Percentiles rank a stretch among this genome's conserved stretches.
These are phyloP conservation scores for Chamaecrista fasciculata DNA, from an alignment of 306 rosid genomes.

Conservation along the genomic window DNA sequence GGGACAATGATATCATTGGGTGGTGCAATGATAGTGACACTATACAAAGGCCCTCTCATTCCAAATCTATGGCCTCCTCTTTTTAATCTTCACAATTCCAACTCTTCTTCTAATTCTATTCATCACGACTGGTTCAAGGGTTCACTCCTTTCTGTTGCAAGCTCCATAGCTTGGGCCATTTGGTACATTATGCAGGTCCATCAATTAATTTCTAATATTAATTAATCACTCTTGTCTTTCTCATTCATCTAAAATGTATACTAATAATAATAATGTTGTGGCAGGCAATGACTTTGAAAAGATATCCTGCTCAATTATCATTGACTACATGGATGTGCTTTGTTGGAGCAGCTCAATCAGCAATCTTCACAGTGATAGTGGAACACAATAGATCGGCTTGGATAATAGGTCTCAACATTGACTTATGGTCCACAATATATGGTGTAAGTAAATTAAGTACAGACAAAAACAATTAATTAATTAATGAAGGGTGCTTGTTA, in stretches of 20 bases:
- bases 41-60: too few species aligned
- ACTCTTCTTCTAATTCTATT: conserved; percentile 18
- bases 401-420: conserved; percentile 59
- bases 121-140: conserved; percentile 69
- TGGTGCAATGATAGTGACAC: too few species aligned
- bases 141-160: conserved; percentile 59
- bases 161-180: conserved; percentile 67
- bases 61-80: neutral
- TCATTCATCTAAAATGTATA: too few species aligned
- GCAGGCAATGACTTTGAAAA: conserved; percentile 70
- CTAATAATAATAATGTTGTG: neutral
- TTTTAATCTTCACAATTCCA: conserved; percentile 46
- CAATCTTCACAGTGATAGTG: conserved; percentile 45
- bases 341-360: conserved; percentile 75
- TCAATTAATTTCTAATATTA: conserved; percentile 6
- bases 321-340: conserved; percentile 77
- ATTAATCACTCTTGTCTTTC: neutral
- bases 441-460: conserved; percentile 64
- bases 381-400: conserved; percentile 58
- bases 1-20: too few species aligned
- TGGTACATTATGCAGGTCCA: conserved; percentile 79
- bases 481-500: neutral
- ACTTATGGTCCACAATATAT: conserved; percentile 64
- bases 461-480: neutral
- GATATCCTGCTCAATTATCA: conserved; percentile 79